Base-by-base conservation (phyloP, 805 yeast genomes). In the Wickerhamiella sergipiensis region DNA sequence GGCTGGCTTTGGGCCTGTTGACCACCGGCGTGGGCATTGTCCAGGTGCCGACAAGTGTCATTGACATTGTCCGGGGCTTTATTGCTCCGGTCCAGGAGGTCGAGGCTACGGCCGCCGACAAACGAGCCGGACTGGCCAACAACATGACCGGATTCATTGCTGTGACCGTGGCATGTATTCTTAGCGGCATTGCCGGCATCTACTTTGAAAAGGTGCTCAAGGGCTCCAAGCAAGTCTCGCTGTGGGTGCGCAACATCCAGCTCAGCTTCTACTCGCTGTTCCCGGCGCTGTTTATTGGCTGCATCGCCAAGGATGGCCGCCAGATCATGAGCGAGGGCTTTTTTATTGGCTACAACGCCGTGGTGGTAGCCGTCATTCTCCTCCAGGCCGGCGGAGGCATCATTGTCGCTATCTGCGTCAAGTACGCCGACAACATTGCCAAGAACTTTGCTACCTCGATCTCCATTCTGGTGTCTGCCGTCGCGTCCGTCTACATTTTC, bases 131-230 rank as follows among this genome's bases (percentile, higher is more conserved):
- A 48, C 43, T 42, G 8, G 51, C 44, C 6, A 39, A 44, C 17
- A 38, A 44, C 13, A 31, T 51, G 13, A 52, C 65, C 3, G 73
- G 73, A 1, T 56, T 69, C 6, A 49, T 61, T 10, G 70, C 72
- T 12, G 73, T 69, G 29, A 48, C 60, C 6, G 47, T 62, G 24
- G 71, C 73, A 10, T 69, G 73, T 52, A 53, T 66, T 8, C 56
- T 69, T 40, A 61, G 67, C 21, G 73, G 73, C 6, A 59, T 69
- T 39, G 73, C 73, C 6, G 73, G 73, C n/a, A 70, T 69, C 42
- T 69, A 69, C 60, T 68, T 69, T 55, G 73, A 69, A 49, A 67
- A 67, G 55, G 71, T 67, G 26, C 63, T 69, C 48, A 69, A 69
- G 56, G 69, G 69, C 40, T 51, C 67, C 18, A 60, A 58, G 48